Base-by-base conservation (phyloP, 2,329 filamentous ascomycete species). In the Cladosporium sp. region DNA sequence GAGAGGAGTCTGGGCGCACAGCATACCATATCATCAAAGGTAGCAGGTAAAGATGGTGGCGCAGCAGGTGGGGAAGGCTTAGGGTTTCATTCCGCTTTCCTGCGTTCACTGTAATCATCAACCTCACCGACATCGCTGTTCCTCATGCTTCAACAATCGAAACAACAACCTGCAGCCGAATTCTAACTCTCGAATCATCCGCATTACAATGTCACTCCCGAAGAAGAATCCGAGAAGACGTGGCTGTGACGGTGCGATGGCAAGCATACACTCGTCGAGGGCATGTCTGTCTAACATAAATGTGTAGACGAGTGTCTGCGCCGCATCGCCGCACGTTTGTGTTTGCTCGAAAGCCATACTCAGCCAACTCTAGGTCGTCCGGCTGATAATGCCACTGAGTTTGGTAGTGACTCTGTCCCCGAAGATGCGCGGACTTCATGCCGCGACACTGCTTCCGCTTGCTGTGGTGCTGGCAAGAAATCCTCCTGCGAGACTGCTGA, bases 321-420 rank as follows among this genome's bases (percentile, higher is more conserved):
- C 21, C 63, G 55, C 26, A 65, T 65, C 26, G 63, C 55, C 21
- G 63, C 63, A 14, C 55, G 56, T 14, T 40, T 65, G 23, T 65
- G 63, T 31, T 29, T 21, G 11, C 63, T 65, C 4, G 55, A 53
- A 16, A 40, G 31, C 10, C 35, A 46, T 23, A 12, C 21, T 52
- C 16, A 18, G 46, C 26, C n/a, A 26, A 26, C 16, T 2, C 18
- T 5, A n/a, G 40, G 40, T 11, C 18, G 7, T 21, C 18, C 40
- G n/a, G 6, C 12, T 18, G 58, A 28, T 18, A 18, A 31, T 33
- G 40, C 58, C 5, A 7, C 12, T 6, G 26, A 46, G 16, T 11
- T 14, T 52, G 40, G 18, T 5, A 5, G 40, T 21, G 40, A 21
- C 6, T 21, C 40, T 21, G 40, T n/a, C 21, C 18, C 18, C 21